Evolutionary conservation across 2,329 filamentous ascomycete genomes (phyloP).

Genomic region (Myriosclerotinia duriaeana): DNA sequence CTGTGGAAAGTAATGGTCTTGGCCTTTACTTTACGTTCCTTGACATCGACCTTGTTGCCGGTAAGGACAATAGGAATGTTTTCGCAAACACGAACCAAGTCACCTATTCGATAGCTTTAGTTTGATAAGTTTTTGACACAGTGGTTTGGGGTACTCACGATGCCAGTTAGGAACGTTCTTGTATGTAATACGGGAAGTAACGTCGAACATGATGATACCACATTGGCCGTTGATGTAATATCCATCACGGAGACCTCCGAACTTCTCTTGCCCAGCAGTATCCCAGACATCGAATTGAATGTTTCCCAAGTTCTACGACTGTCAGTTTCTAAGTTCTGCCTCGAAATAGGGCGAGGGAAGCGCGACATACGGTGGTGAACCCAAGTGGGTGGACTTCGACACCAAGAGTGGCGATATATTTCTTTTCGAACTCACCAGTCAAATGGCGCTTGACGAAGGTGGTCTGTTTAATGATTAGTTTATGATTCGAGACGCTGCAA

Average conservation of each 20-base stretch:
- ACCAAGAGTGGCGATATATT: slow-evolving; percentile 99
- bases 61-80: slow-evolving; percentile 97
- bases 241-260: slow-evolving; percentile 96
- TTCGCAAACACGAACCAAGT: slow-evolving; percentile 98
- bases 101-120: slow-evolving; percentile 56
- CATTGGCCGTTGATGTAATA: slow-evolving; percentile 99
- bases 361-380: slow-evolving; percentile 86
- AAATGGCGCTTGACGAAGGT: slow-evolving; percentile 99
- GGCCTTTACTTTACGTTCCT: slow-evolving; percentile 99
- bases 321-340: slow-evolving; percentile 9
- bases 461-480: slow-evolving; percentile 60
- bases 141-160: slow-evolving; percentile 62
- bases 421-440: slow-evolving; percentile 99
- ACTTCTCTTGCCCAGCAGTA: slow-evolving; percentile 99
- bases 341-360: not conserved
- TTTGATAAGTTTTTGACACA: slow-evolving; percentile 22
- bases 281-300: slow-evolving; percentile 99
- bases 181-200: slow-evolving; percentile 99
- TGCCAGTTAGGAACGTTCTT: slow-evolving; percentile 99
- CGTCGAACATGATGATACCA: slow-evolving; percentile 99
- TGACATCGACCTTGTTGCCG: slow-evolving; percentile 99
- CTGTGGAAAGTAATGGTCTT: slow-evolving; percentile 99
- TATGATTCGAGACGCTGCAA: slow-evolving; percentile 25
- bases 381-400: slow-evolving; percentile 98
- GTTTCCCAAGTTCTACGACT: slow-evolving; percentile 76